Conservation (phyloP, 139 green algal genomes). For the Limnomonas spitsbergensis region DNA sequence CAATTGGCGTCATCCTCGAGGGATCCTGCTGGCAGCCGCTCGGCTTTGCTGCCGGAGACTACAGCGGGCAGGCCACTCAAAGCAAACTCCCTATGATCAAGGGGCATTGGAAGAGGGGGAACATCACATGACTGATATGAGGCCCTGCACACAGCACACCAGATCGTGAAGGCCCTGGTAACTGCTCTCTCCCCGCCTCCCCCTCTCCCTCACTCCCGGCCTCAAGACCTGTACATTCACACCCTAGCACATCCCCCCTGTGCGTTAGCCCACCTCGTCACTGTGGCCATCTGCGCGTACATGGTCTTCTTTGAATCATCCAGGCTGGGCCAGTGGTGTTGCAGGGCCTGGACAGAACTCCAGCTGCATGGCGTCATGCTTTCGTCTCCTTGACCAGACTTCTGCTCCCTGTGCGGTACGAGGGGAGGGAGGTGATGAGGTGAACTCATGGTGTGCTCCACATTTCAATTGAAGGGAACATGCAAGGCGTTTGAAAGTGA, state of each 20-base stretch:
- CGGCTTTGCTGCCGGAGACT: background rate
- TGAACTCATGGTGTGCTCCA: no score
- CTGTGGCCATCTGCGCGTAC: slow-evolving; percentile 67
- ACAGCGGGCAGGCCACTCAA: background rate
- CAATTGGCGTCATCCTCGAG: no score
- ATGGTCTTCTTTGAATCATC: slow-evolving; percentile 38
- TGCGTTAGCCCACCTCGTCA: slow-evolving; percentile 42
- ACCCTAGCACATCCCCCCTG: no score
- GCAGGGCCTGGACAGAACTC: slow-evolving; percentile 38
- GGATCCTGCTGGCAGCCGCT: background rate
- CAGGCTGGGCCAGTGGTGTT: slow-evolving; percentile 59
- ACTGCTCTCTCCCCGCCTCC: no score
- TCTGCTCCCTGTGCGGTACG: no score
- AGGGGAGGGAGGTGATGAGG: no score
- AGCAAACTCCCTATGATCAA: slow-evolving; percentile 25
- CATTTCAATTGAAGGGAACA: no score
- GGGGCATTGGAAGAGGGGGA: background rate
- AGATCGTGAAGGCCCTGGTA: no score
- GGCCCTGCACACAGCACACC: no score
- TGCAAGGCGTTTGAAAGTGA: background rate
- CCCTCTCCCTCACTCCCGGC: no score
- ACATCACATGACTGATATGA: no score
- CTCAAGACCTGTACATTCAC: no score
- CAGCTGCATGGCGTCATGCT: slow-evolving; percentile 23
- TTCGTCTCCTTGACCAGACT: slow-evolving; percentile 1